Evolutionary conservation across 768 basidiomycete species (phyloP), one percentile per base, ranked within the genome.

Genomic region (Trametes maxima): DNA sequence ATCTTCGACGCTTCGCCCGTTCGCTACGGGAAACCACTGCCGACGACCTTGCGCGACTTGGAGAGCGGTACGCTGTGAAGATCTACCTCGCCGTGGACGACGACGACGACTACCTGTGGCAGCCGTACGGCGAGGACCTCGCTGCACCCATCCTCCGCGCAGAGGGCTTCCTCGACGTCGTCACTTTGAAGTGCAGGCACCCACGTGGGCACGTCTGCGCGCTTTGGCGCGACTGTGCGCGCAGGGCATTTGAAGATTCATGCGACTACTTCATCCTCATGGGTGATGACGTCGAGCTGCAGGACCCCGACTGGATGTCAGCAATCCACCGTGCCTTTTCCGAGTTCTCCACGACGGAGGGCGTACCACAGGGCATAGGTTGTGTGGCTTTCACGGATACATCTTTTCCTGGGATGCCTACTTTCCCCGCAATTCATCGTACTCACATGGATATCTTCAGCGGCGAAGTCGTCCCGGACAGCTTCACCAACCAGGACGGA

Each of bases 391-490:
- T 87, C 70, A 83, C 78, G 6, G 83, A 85, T 62, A 72, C 68
- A 17, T 74, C 77, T 10, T 86, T 85, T 64, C 82, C 80, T 0
- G 86, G 83, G 0, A 85, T 86, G 82, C 84, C 84, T 0, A 85
- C 84, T 0, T 85, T 86, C 64, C 85, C 86, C 0, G 74, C 85
- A 52, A 51, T 87, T 45, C 82, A 85, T 58, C 78, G 79, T 24
- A 80, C 73, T 0, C 85, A 87, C 65, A 72, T 87, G 69, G 79
- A 84, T 33, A 80, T 85, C 45, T 86, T 87, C 63, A 59, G 70
- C 0, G 82, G 83, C 5, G 69, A 76, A 12, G 74, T 85, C 22
- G 67, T 87, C 14, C 85, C 85, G 0, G 73, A 80, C 14, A 63
- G 71, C 22, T 86, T 85, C 68, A 68, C 84, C 44, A 85, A 85